phyloP scores from a whole-genome alignment of 768 basidiomycete genomes.

The Suillus hirtellus region DNA sequence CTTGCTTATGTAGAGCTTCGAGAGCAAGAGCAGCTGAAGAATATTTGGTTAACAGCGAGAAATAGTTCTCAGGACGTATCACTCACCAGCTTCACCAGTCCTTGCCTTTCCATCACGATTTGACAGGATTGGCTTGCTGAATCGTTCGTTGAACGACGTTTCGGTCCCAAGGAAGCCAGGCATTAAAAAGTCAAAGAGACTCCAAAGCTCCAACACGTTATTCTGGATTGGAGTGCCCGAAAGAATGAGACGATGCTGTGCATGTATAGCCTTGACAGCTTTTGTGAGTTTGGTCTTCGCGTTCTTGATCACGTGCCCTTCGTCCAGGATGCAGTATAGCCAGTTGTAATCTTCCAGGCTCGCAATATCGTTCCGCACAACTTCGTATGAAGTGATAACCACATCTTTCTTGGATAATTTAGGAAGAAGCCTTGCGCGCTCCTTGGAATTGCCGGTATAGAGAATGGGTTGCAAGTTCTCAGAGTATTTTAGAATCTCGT shows the following conservation, averaged over 20 bases:
- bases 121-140: conserved; percentile 92
- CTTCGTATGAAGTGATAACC: conserved; percentile 98
- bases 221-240: conserved; percentile 99
- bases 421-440: conserved; percentile 68
- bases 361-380: conserved; percentile 90
- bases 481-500: conserved; percentile 92
- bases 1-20: conserved; percentile 97
- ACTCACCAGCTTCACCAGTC: conserved; percentile 89
- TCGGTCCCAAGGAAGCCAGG: conserved; percentile 99
- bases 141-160: conserved; percentile 89
- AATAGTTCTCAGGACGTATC: conserved; percentile 2
- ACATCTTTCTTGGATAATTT: conserved; percentile 76
- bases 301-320: conserved; percentile 99
- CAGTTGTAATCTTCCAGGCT: conserved; percentile 75
- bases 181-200: conserved; percentile 98
- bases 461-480: conserved; percentile 81
- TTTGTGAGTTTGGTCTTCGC: conserved; percentile 97
- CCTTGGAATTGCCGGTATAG: conserved; percentile 86
- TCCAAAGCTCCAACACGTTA: conserved; percentile 98
- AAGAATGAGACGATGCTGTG: conserved; percentile 91
- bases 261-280: conserved; percentile 87
- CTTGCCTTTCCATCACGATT: conserved; percentile 95
- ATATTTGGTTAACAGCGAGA: conserved; percentile 4
- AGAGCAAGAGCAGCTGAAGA: conserved; percentile 83
- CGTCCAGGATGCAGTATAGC: conserved; percentile 96